phyloP scores from a whole-genome alignment of 495 filamentous ascomycete species.

The Elasticomyces elasticus region DNA sequence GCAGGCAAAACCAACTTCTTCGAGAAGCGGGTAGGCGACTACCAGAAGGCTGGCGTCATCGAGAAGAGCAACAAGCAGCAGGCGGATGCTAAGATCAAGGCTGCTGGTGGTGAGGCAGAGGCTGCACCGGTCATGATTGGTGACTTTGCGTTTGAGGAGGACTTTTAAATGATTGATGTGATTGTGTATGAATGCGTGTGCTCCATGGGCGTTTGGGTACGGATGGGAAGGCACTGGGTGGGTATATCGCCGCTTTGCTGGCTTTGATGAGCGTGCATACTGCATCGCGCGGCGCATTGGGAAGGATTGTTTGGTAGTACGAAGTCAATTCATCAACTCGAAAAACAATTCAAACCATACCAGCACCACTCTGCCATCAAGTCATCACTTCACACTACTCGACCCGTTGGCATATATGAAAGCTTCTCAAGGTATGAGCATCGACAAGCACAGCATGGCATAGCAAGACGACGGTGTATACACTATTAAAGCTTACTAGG shows the following conservation, averaged over 20 bases:
- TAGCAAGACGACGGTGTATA: too few relatives aligned
- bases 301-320: not conserved
- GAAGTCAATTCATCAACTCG: not conserved
- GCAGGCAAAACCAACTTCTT: constrained; percentile 99
- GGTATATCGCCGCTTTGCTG: not conserved
- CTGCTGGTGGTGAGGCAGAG: constrained; percentile 31
- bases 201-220: constrained; percentile 4
- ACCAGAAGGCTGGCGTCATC: constrained; percentile 99
- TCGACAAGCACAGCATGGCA: too few relatives aligned
- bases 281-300: not conserved
- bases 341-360: not conserved
- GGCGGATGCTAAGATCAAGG: constrained; percentile 33
- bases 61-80: constrained; percentile 72
- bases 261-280: not conserved
- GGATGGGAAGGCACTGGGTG: not conserved
- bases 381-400: too few relatives aligned
- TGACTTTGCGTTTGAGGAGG: constrained; percentile 90
- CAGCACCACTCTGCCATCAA: not conserved
- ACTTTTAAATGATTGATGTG: constrained; percentile 62
- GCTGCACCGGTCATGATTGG: constrained; percentile 56
- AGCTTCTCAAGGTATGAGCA: too few relatives aligned
- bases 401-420: too few relatives aligned
- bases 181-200: not conserved
- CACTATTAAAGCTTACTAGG: constrained; percentile 58
- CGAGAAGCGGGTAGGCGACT: constrained; percentile 98